A percentile compares a stretch with the other conserved stretches of the same genome.
Conservation (phyloP, 1,284 basidiomycete species). For the Tetrapyrgos nigripes region DNA sequence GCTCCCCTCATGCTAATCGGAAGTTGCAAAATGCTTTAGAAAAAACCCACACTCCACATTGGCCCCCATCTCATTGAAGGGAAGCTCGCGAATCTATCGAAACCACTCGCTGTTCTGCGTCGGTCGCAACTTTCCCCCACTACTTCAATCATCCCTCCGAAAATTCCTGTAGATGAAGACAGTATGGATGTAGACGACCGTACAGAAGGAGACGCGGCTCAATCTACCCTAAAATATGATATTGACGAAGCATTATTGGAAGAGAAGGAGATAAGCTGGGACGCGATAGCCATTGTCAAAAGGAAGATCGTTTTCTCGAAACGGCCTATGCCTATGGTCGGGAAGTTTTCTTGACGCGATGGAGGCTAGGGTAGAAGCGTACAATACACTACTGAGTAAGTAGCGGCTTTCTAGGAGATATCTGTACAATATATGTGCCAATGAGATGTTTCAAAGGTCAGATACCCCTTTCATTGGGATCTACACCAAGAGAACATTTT, state of each 20-base stretch:
- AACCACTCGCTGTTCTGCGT: conserved; percentile 61
- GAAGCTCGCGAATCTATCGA: conserved; percentile 76
- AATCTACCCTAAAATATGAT: no score
- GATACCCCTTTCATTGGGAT: no score
- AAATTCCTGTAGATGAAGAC: neutral
- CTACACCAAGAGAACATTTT: no score
- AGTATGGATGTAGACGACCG: conserved; percentile 8
- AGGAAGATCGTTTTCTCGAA: conserved; percentile 82
- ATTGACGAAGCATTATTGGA: conserved; percentile 13
- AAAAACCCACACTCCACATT: conserved; percentile 80
- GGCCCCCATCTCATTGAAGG: conserved; percentile 92
- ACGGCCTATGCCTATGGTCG: conserved; percentile 72
- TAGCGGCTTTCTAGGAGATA: no score
- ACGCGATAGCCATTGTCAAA: conserved; percentile 64
- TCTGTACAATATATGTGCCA: no score
- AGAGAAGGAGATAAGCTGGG: conserved; percentile 29
- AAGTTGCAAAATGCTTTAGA: conserved; percentile 45
- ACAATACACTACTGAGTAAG: no score
- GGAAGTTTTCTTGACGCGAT: conserved; percentile 8
- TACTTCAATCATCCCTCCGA: neutral
- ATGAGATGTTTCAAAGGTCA: no score
- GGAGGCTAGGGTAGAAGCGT: no score
- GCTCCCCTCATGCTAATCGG: neutral
- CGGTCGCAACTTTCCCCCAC: conserved; percentile 1
- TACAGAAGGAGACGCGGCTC: conserved; percentile 11